Evolutionary conservation across 1,284 basidiomycete species (phyloP).

Genomic region (Peniophora sp.): DNA sequence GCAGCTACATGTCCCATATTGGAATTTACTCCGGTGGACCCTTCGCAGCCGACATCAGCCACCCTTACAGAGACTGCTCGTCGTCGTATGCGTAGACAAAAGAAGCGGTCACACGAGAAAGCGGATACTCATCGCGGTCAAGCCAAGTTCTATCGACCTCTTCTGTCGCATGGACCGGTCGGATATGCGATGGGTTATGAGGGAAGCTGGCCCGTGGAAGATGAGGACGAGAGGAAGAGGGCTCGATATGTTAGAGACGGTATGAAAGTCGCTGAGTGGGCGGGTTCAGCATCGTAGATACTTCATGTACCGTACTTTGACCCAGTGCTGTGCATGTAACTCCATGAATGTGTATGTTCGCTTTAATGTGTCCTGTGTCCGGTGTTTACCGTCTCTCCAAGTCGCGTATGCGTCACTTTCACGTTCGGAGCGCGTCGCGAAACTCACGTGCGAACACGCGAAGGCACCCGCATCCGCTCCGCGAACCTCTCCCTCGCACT

Average conservation of each 20-base stretch:
- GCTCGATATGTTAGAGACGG: conserved; percentile 20
- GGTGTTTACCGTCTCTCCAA: too few relatives aligned
- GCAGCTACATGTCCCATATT: not conserved
- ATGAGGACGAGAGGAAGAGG: conserved; percentile 10
- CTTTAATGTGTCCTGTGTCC: too few relatives aligned
- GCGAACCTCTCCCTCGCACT: too few relatives aligned
- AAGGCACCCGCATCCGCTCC: too few relatives aligned
- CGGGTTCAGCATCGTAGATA: too few relatives aligned
- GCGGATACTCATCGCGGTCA: conserved; percentile 6
- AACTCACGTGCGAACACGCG: too few relatives aligned
- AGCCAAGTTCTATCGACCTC: conserved; percentile 23
- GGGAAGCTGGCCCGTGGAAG: conserved; percentile 21
- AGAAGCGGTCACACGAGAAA: conserved; percentile 5
- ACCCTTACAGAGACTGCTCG: too few relatives aligned
- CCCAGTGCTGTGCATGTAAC: too few relatives aligned
- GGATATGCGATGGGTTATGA: conserved; percentile 27
- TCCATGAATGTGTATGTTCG: too few relatives aligned
- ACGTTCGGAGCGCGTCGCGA: too few relatives aligned
- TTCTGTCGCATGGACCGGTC: conserved; percentile 16
- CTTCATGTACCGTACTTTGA: too few relatives aligned
- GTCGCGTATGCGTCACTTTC: too few relatives aligned
- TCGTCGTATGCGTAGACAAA: conserved; percentile 2
- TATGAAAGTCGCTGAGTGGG: conserved; percentile 18
- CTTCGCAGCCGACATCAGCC: not conserved
- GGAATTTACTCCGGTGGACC: not conserved